These are phyloP conservation scores for Pythium phragmiticola DNA, from an alignment of 352 stramenopile genomes.

Conservation along the genomic window DNA sequence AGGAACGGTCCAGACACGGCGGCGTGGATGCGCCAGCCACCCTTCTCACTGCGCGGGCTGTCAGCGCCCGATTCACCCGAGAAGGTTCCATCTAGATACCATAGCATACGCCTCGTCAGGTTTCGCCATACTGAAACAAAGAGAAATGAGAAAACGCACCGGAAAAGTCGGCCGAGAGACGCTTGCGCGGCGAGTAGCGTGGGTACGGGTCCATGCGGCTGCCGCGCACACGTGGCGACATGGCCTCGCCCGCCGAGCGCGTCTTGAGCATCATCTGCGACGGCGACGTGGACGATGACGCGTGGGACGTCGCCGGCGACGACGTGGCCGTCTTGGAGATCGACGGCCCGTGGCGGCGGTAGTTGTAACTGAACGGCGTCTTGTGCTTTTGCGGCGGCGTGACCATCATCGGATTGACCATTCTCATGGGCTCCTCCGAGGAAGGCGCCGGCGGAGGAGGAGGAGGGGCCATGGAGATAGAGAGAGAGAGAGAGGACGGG, in stretches of 20 bases:
- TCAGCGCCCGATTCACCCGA: slow-evolving; percentile 34
- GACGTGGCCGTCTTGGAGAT: slow-evolving; percentile 3
- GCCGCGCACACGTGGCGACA: slow-evolving; percentile 20
- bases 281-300: slow-evolving; percentile 14
- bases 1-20: slow-evolving; percentile 37
- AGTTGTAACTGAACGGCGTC: slow-evolving; percentile 8
- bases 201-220: slow-evolving; percentile 23
- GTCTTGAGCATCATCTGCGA: slow-evolving; percentile 16
- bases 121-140: not conserved
- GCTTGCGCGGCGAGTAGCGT: slow-evolving; percentile 27
- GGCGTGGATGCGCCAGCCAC: slow-evolving; percentile 30
- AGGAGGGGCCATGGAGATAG: slow-evolving; percentile 1
- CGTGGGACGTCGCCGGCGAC: slow-evolving; percentile 14
- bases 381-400: slow-evolving; percentile 17
- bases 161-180: slow-evolving; percentile 27
- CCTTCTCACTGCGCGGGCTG: slow-evolving; percentile 37
- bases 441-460: slow-evolving; percentile 13
- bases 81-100: slow-evolving; percentile 33
- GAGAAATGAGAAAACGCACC: slow-evolving; percentile 8
- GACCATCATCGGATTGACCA: slow-evolving; percentile 2
- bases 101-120: not conserved
- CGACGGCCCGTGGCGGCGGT: slow-evolving; percentile 1
- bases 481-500: not conserved
- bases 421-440: slow-evolving; percentile 4
- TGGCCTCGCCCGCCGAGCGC: slow-evolving; percentile 3